A percentile compares a stretch with the other conserved stretches of the same genome.
phyloP scores from a whole-genome alignment of 78 protist species.

The slime mould (Dictyostelium discoideum) region dicty_2.7 NC_007090.3:2727501-2728000 shows the following conservation, averaged over 20 bases:
- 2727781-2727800: too few species aligned
- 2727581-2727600: neutral
- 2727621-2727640: neutral
- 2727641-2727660: neutral
- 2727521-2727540: neutral
- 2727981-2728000: neutral
- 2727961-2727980: too few species aligned
- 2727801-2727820: too few species aligned
- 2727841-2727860: too few species aligned
- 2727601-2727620: neutral
- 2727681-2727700: neutral
- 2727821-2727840: too few species aligned
- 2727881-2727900: too few species aligned
- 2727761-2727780: too few species aligned
- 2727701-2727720: neutral
- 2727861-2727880: too few species aligned
- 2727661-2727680: neutral
- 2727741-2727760: too few species aligned
- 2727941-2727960: neutral
- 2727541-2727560: neutral
- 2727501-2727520: neutral
- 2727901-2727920: neutral
- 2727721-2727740: too few species aligned
- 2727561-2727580: neutral
- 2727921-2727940: neutral